Percentiles rank a stretch among this genome's conserved stretches.
phyloP scores from a whole-genome alignment of 2,329 filamentous ascomycete genomes.

The Arthrobotrys entomopaga region DNA sequence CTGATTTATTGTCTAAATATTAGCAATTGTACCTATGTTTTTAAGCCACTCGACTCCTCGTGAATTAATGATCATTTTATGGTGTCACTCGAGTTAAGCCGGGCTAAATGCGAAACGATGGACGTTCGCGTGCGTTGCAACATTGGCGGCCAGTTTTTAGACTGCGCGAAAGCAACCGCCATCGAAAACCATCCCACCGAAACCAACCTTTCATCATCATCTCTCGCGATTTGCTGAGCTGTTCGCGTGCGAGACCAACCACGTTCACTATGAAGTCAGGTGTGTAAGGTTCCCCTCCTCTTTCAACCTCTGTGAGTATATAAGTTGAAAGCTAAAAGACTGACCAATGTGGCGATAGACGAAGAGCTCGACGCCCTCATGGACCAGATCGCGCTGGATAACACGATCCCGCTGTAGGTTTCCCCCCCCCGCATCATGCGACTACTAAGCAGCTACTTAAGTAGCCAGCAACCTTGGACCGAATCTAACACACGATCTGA shows the following conservation, averaged over 20 bases:
- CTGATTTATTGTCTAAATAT: no score
- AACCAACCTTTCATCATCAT: background rate
- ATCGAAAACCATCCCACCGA: slow-evolving; percentile 3
- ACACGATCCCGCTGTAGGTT: slow-evolving; percentile 39
- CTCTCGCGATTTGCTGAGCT: slow-evolving; percentile 1
- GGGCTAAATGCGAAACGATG: no score
- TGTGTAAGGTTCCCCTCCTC: slow-evolving; percentile 34
- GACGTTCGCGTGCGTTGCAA: slow-evolving; percentile 1
- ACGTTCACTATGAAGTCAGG: slow-evolving; percentile 48
- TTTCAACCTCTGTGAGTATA: no score
- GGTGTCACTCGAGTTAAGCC: no score
- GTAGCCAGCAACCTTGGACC: no score
- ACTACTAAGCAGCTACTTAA: background rate
- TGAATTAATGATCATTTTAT: no score
- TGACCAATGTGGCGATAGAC: slow-evolving; percentile 20
- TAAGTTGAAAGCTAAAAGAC: no score
- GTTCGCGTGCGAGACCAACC: no score
- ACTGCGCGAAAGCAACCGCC: no score
- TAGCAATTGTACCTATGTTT: no score
- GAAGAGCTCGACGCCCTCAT: slow-evolving; percentile 51
- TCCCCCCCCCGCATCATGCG: background rate
- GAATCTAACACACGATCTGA: slow-evolving; percentile 21
- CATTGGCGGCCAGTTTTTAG: no score
- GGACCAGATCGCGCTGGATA: slow-evolving; percentile 47
- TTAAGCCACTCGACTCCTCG: no score